A percentile compares a stretch with the other conserved stretches of the same genome.
These are phyloP conservation scores for Boeremia lycopersici DNA, from an alignment of 2,329 filamentous ascomycete genomes.

Conservation along the genomic window DNA sequence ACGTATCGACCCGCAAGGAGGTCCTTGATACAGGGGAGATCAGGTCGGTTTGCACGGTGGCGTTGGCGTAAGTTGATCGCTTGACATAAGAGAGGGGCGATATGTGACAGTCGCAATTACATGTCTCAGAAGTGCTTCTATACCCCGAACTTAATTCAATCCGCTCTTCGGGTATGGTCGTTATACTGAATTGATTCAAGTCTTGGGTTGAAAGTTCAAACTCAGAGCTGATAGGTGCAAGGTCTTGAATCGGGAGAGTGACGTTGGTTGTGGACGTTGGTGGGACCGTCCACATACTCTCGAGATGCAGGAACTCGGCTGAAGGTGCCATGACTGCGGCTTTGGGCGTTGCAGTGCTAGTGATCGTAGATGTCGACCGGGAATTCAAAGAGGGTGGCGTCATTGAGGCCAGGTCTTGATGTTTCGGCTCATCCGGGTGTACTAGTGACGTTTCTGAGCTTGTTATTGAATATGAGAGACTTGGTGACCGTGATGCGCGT, in stretches of 20 bases:
- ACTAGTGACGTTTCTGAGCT: constrained; percentile 28
- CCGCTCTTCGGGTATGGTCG: neutral
- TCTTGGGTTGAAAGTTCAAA: neutral
- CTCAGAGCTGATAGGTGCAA: too few species aligned
- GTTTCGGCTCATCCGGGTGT: constrained; percentile 3
- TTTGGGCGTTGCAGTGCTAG: too few species aligned
- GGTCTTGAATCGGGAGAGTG: too few species aligned
- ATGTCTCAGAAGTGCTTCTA: neutral
- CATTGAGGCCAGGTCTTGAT: constrained; percentile 2
- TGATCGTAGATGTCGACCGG: too few species aligned
- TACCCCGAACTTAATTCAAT: neutral
- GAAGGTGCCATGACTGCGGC: too few species aligned
- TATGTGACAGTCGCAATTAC: constrained; percentile 19
- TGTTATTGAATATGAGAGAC: constrained; percentile 30
- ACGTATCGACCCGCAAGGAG: constrained; percentile 22
- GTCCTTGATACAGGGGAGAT: constrained; percentile 11
- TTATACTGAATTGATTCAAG: neutral
- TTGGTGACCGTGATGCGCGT: constrained; percentile 29
- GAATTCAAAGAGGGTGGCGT: too few species aligned
- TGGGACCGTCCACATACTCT: too few species aligned
- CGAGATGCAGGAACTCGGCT: too few species aligned
- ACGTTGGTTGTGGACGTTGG: too few species aligned
- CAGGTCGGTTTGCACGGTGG: constrained; percentile 34
- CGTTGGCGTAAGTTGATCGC: constrained; percentile 25
- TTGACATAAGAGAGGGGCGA: neutral